phyloP scores from a whole-genome alignment of 441 rosid species.

The Corymbia calophylla region DNA sequence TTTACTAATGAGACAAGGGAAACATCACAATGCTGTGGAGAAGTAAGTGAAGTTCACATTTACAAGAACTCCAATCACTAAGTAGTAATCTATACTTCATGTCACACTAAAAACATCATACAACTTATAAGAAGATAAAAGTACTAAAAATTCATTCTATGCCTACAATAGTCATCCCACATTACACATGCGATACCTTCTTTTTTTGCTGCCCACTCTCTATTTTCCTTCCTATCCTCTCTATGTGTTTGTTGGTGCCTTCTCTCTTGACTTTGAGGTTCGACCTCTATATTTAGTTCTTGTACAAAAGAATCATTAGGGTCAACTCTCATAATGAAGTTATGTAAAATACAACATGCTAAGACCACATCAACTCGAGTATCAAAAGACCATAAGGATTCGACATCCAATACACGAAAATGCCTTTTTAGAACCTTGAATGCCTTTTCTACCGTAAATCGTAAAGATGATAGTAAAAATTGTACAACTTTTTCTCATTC shows the following conservation, averaged over 20 bases:
- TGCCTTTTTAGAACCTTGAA: neutral
- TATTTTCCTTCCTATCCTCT: neutral
- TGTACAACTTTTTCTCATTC: neutral
- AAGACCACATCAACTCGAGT: neutral
- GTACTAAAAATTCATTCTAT: neutral
- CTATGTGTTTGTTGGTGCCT: neutral
- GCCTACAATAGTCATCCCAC: neutral
- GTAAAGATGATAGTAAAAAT: fast-evolving
- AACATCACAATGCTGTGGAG: neutral
- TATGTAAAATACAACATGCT: neutral
- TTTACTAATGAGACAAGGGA: neutral
- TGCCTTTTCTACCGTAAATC: fast-evolving
- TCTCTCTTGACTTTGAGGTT: neutral
- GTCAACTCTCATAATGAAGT: neutral
- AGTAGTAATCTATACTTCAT: neutral
- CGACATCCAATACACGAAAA: neutral
- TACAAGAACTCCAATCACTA: neutral
- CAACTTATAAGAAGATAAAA: neutral
- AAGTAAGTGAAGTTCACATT: neutral
- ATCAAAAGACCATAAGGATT: neutral
- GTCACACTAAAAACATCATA: neutral
- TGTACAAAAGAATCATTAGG: neutral
- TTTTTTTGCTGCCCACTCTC: fast-evolving
- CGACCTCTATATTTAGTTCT: neutral
- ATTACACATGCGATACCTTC: too few species aligned